Percentiles rank a stretch among this genome's conserved stretches.
Evolutionary conservation across 1,284 basidiomycete species (phyloP).

Genomic region (Puccinia triticina): DNA sequence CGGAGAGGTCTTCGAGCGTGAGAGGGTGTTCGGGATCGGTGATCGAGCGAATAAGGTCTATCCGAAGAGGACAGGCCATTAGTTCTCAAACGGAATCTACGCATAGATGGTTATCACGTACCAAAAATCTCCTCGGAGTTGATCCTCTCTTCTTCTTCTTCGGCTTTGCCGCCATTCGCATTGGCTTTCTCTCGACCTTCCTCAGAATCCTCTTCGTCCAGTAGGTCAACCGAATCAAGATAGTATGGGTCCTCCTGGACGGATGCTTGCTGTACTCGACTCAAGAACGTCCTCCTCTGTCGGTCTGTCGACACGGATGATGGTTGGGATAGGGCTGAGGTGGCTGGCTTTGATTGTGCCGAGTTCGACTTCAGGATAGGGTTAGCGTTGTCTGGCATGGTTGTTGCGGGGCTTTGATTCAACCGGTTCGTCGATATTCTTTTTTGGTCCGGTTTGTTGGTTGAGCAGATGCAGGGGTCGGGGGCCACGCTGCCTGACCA

Average conservation of each 20-base stretch:
- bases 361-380: conserved; percentile 19
- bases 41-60: conserved; percentile 81
- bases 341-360: neutral
- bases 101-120: neutral
- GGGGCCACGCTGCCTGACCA: too few species aligned
- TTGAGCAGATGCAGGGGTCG: too few species aligned
- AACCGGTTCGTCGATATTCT: too few species aligned
- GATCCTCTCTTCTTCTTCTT: conserved; percentile 31
- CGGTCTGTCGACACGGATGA: neutral
- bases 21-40: conserved; percentile 95
- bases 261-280: neutral
- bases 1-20: conserved; percentile 92
- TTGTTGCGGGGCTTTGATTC: too few species aligned
- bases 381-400: conserved; percentile 1
- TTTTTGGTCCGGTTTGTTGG: too few species aligned
- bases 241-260: neutral
- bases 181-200: too few species aligned
- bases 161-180: neutral
- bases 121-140: conserved; percentile 30
- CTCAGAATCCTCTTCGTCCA: neutral
- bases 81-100: neutral
- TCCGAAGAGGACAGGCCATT: neutral
- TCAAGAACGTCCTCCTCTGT: neutral
- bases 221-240: neutral
- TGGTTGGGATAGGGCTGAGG: neutral